Conservation (phyloP, 1,284 basidiomycete genomes). For the Sutorius eximius region DNA sequence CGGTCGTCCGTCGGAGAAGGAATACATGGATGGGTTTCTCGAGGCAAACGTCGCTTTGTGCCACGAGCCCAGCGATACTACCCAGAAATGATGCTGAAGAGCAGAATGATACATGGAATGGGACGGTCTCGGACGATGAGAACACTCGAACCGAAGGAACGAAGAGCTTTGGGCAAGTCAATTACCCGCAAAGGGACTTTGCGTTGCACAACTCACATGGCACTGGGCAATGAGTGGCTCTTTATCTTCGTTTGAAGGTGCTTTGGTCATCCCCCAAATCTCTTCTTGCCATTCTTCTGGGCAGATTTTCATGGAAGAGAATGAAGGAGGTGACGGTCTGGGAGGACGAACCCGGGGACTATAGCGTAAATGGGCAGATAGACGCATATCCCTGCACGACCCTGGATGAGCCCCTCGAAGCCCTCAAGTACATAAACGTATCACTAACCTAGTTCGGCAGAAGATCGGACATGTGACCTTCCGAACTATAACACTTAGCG, state of each 20-base stretch:
- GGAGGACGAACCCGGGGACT: constrained; percentile 53
- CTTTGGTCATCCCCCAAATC: constrained; percentile 41
- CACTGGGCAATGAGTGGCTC: constrained; percentile 38
- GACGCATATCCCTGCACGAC: constrained; percentile 36
- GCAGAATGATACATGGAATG: constrained; percentile 62
- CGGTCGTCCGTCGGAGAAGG: constrained; percentile 33
- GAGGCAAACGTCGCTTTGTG: constrained; percentile 24
- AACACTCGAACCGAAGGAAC: constrained; percentile 53
- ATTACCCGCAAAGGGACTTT: background rate
- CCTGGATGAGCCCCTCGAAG: constrained; percentile 20
- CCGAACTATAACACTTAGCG: constrained; percentile 45
- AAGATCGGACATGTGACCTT: constrained; percentile 39
- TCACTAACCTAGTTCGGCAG: constrained; percentile 23
- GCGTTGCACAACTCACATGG: constrained; percentile 42
- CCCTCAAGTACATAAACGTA: constrained; percentile 3
- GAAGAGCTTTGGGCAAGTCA: constrained; percentile 30
- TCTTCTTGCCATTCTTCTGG: constrained; percentile 67
- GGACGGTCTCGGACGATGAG: constrained; percentile 51
- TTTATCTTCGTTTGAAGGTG: constrained; percentile 20
- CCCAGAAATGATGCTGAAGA: constrained; percentile 45
- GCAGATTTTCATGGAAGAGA: constrained; percentile 46
- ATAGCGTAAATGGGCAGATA: constrained; percentile 42
- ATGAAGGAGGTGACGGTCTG: constrained; percentile 47
- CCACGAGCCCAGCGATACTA: constrained; percentile 38
- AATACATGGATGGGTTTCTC: constrained; percentile 28